Conservation (phyloP, 2,329 filamentous ascomycete species). For the Chaetomiaceae sp. region DNA sequence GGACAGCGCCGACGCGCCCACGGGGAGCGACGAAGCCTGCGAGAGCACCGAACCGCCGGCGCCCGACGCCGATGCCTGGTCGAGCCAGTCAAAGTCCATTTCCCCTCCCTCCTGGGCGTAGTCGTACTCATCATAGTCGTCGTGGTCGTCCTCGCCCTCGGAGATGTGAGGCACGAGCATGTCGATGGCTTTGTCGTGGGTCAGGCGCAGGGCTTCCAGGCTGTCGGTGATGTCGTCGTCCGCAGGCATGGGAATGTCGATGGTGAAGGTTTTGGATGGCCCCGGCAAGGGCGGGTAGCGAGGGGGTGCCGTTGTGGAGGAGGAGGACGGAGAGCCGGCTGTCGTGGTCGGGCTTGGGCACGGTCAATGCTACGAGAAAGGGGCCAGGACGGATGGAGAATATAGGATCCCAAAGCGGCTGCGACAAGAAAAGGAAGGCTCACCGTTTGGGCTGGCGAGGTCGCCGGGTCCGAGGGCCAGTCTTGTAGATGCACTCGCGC, state of each 20-base stretch:
- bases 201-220: conserved; percentile 41
- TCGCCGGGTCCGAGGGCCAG: conserved; percentile 46
- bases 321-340: background rate
- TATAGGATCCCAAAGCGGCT: background rate
- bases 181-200: conserved; percentile 42
- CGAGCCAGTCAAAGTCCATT: conserved; percentile 15
- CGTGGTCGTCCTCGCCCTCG: conserved; percentile 6
- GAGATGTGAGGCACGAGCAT: conserved; percentile 17
- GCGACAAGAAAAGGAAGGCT: conserved; percentile 18
- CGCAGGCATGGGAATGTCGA: conserved; percentile 46
- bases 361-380: conserved; percentile 19
- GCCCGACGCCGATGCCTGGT: conserved; percentile 8
- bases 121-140: background rate
- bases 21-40: conserved; percentile 24
- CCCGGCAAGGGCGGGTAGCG: conserved; percentile 32
- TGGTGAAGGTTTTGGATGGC: conserved; percentile 48
- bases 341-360: background rate
- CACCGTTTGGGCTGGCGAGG: conserved; percentile 42
- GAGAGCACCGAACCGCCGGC: conserved; percentile 20
- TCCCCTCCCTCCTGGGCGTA: background rate
- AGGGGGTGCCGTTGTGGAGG: background rate
- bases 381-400: background rate
- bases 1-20: conserved; percentile 26
- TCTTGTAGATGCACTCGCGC: conserved; percentile 50
- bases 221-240: conserved; percentile 36